Evolutionary conservation across 257 asterid species (phyloP), one percentile per base, ranked within the genome.

Genomic region (Gentiana macrophylla): DNA sequence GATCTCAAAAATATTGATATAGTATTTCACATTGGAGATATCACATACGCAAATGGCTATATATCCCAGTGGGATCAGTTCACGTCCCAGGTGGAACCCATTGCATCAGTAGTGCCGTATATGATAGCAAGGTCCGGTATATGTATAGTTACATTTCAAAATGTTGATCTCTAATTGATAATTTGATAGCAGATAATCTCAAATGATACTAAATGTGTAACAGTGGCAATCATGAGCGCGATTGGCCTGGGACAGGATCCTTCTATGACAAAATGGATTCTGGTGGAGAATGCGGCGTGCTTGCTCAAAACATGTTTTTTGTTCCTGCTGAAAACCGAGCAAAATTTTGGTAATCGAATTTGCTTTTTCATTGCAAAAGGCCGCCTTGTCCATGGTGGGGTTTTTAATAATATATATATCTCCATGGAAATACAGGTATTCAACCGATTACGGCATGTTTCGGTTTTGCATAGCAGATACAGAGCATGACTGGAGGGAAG

Each of bases 51-150:
- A 13, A 77, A 77, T 59, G 83, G 83, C 34, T 77, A 77, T 58
- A 50, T 77, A 37, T 77, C 83, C 32, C 86, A 80, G 47, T 90
- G 98, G 98, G 98, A 90, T 66, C 96, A 90, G 58, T 90, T 90
- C 69, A 90, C 98, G 1, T 80, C 96, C 36, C 95, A 86, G 70
- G 82, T 84, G 62, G 94, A 78, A 58, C 92, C 92, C 58, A 79
- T 90, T 64, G 79, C 95, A 45, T 90, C 98, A 24, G 70, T 79
- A 2, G 81, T 77, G 56, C 83, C 98, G 6, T 90, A 82, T 61
- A 90, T 90, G 98, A 77, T 83, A 8, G 94, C 85, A n/a, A 90
- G 98, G 96, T 90, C 2, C 5, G 41, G 13, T 37, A 32, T 32
- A 44, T 46, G 32, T 57, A 41, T 45, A 5, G 11, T 56, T 43